Base-by-base conservation (phyloP, 345 rosid genomes). In the Clarkia xantiana region DNA sequence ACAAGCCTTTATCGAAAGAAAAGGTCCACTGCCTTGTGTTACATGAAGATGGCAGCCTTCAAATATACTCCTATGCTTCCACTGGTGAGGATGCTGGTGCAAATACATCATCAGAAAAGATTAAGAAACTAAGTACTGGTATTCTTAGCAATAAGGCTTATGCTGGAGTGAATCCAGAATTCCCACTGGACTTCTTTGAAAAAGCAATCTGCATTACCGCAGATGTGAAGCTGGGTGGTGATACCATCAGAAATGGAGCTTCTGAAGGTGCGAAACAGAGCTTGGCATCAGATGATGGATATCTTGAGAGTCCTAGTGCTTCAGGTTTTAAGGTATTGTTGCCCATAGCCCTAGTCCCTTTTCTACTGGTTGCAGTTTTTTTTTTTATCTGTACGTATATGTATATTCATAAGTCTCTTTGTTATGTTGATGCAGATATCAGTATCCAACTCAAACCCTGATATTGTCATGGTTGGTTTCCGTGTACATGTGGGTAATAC, bases 11-110 rank as follows among this genome's bases (percentile, higher is more conserved):
- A 62, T 80, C 95, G 40, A 91, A 91, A 64, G 95, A 86, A 66
- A 86, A 84, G 63, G 66, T 81, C 61, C 87, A 91, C 67, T 86
- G 90, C 66, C 90, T 91, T 73, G 82, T 81, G 67, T 79, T 91
- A 60, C 83, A 86, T 72, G 98, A 91, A 62, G 98, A 91, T 69
- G 96, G 98, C 57, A 91, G 98, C 76, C 93, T 91, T 65, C 98
- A 86, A 59, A 91, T 91, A 73, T 86, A 86, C 70, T 75, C 82
- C 47, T 76, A 81, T 62, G 67, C 62, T 61, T 76, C 83, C 13
- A 48, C 57, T 23, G 96, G 82, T 66, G 60, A 58, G 62, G 94
- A 86, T 76, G 55, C 71, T 57, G 62, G 63, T 60, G 67, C 79
- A 59, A 79, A 65, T 83, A 77, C 71, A 53, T 63, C 81, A 34